Evolutionary conservation across 805 yeast species (phyloP).

Genomic region (Kuraishia ogatae): DNA sequence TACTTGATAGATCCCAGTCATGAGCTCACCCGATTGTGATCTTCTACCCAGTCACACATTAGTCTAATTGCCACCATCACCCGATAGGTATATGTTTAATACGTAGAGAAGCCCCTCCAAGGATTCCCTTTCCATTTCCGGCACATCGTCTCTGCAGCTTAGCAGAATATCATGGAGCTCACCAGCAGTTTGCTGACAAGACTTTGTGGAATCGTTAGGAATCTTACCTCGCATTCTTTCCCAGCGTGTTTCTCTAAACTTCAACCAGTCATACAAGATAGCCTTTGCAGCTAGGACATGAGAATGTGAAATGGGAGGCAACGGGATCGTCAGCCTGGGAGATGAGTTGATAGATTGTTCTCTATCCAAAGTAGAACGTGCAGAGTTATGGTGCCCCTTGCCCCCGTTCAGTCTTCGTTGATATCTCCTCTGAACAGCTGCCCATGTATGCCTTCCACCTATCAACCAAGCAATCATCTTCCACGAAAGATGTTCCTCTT

Average conservation of each 20-base stretch:
- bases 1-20: too few relatives aligned
- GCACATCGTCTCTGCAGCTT: neutral
- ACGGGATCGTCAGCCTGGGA: too few relatives aligned
- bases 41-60: too few relatives aligned
- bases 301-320: neutral
- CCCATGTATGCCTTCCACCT: conserved; percentile 29
- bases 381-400: neutral
- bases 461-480: conserved; percentile 24
- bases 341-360: too few relatives aligned
- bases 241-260: neutral
- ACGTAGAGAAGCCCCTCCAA: neutral
- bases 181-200: neutral
- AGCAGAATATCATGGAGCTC: neutral
- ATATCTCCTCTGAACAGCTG: conserved; percentile 39
- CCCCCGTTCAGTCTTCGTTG: conserved; percentile 20
- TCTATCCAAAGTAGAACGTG: neutral
- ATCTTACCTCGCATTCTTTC: neutral
- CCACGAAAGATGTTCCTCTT: conserved; percentile 28
- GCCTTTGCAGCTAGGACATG: neutral
- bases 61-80: neutral
- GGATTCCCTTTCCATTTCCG: neutral
- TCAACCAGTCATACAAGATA: neutral
- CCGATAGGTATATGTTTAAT: neutral
- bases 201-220: neutral
- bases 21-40: too few relatives aligned